phyloP scores from a whole-genome alignment of 2,329 filamentous ascomycete species.

The Triangularia setosa region DNA sequence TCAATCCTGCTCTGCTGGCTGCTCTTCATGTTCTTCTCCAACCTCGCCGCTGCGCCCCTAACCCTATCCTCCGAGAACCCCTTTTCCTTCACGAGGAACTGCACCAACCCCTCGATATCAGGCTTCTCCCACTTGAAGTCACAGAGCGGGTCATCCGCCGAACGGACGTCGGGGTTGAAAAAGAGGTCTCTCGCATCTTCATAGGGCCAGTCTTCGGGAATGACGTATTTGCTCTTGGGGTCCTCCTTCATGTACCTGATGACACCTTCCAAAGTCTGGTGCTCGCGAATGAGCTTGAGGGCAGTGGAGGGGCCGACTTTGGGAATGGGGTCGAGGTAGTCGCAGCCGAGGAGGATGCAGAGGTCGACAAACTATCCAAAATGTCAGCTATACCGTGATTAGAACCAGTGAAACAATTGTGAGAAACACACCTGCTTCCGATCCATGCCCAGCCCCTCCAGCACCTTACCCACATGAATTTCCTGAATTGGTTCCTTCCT shows the following conservation, averaged over 20 bases:
- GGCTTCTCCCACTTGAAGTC: slow-evolving; percentile 98
- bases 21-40: slow-evolving; percentile 88
- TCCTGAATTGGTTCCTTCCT: slow-evolving; percentile 97
- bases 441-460: slow-evolving; percentile 86
- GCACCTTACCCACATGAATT: slow-evolving; percentile 80
- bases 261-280: slow-evolving; percentile 82
- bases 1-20: slow-evolving; percentile 88
- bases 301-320: slow-evolving; percentile 91
- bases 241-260: slow-evolving; percentile 76
- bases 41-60: slow-evolving; percentile 67
- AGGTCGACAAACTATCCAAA: slow-evolving; percentile 81
- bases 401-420: not conserved
- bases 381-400: not conserved
- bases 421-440: slow-evolving; percentile 62
- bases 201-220: slow-evolving; percentile 97
- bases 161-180: slow-evolving; percentile 81
- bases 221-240: slow-evolving; percentile 70
- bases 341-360: slow-evolving; percentile 94
- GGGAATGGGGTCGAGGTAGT: slow-evolving; percentile 94
- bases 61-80: slow-evolving; percentile 96
- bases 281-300: slow-evolving; percentile 88
- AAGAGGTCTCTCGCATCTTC: slow-evolving; percentile 88
- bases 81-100: slow-evolving; percentile 90
- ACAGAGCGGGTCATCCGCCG: slow-evolving; percentile 78
- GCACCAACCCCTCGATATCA: slow-evolving; percentile 82